Evolutionary conservation across 371 early-diverging fungal species (phyloP).

Genomic region (Actinomortierella wolfii): DNA sequence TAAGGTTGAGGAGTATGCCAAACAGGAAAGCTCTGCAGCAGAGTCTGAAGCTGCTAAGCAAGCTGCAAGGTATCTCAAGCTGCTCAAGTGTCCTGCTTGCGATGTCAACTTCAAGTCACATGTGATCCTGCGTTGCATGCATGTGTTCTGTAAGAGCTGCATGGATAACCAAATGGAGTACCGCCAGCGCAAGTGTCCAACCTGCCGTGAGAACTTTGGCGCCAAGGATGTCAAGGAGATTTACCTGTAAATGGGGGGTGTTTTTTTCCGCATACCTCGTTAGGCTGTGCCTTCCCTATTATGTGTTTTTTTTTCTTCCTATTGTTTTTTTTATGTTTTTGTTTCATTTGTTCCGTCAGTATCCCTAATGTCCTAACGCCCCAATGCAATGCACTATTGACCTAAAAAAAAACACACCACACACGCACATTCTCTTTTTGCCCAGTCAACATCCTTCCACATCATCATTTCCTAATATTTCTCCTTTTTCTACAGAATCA

Average conservation of each 20-base stretch:
- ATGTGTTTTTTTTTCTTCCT: conserved; percentile 2
- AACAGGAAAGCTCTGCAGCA: conserved; percentile 8
- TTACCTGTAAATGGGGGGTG: conserved; percentile 64
- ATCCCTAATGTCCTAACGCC: not conserved
- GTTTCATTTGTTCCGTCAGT: not conserved
- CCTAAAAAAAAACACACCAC: no score
- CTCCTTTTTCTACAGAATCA: no score
- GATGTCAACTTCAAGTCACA: conserved; percentile 84
- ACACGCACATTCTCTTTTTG: no score
- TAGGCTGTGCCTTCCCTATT: not conserved
- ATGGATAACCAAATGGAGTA: conserved; percentile 88
- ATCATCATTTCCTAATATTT: conserved; percentile 2
- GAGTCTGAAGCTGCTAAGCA: conserved; percentile 53
- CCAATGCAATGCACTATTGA: not conserved
- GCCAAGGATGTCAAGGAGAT: conserved; percentile 90
- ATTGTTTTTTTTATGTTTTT: not conserved
- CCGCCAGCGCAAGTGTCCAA: conserved; percentile 98
- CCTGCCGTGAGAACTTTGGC: conserved; percentile 93
- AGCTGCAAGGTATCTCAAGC: conserved; percentile 54
- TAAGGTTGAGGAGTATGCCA: conserved; percentile 56
- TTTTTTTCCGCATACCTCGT: not conserved
- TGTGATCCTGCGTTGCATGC: conserved; percentile 90
- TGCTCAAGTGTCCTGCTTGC: conserved; percentile 92
- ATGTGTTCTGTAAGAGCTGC: conserved; percentile 96
- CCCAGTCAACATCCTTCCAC: no score